These are phyloP conservation scores for Suillus cothurnatus DNA, from an alignment of 768 basidiomycete species.

Conservation along the genomic window DNA sequence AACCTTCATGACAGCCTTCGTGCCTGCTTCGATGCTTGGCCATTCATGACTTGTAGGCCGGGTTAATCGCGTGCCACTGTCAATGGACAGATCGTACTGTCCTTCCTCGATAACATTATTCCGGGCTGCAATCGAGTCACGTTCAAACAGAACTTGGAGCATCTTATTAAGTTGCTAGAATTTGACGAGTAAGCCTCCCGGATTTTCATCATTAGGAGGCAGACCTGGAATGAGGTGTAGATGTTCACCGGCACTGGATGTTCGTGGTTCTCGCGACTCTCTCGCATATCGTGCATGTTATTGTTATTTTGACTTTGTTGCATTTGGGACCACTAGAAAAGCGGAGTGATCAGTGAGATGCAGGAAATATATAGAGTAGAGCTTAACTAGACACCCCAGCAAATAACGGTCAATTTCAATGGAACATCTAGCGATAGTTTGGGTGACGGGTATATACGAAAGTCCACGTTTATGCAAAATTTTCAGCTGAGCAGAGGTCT, in stretches of 20 bases:
- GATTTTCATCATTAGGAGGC: neutral
- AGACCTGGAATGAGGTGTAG: conserved; percentile 30
- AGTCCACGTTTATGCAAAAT: neutral
- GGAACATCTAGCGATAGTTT: neutral
- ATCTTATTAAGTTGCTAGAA: conserved; percentile 27
- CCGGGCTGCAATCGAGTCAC: conserved; percentile 23
- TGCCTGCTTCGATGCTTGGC: conserved; percentile 27
- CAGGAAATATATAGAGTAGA: neutral
- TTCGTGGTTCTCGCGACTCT: conserved; percentile 14
- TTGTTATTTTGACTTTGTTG: neutral
- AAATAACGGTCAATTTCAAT: neutral
- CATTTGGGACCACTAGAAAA: neutral
- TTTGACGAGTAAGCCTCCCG: neutral
- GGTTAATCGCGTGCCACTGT: conserved; percentile 22
- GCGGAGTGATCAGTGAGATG: neutral
- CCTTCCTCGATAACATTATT: conserved; percentile 27
- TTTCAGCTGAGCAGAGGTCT: neutral
- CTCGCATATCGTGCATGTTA: neutral
- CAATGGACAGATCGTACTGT: conserved; percentile 28
- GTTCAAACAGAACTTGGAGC: conserved; percentile 19
- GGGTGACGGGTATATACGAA: neutral
- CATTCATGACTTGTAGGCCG: conserved; percentile 27
- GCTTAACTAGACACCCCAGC: neutral
- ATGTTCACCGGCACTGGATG: conserved; percentile 29
- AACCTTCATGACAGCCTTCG: conserved; percentile 29